phyloP scores from a whole-genome alignment of 768 basidiomycete species.

The Nidula microcarpa region DNA sequence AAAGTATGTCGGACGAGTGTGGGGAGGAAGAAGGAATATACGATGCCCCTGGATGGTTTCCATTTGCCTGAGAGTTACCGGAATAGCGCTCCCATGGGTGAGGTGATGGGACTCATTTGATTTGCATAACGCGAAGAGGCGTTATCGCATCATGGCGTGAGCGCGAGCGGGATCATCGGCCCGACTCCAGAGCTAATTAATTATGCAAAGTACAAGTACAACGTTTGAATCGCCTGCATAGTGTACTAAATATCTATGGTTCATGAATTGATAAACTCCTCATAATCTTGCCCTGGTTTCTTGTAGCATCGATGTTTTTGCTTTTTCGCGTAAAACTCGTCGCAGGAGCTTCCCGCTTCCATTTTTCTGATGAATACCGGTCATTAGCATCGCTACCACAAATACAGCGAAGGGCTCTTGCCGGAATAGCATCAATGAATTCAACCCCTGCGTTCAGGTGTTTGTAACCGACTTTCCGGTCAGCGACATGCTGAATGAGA shows the following conservation, averaged over 20 bases:
- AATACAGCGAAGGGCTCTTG: constrained; percentile 4
- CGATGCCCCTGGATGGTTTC: too few relatives aligned
- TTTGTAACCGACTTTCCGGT: constrained; percentile 47
- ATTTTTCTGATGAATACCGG: constrained; percentile 32
- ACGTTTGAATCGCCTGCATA: too few relatives aligned
- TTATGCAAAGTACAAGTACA: too few relatives aligned
- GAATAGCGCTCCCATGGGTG: too few relatives aligned
- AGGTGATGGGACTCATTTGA: too few relatives aligned
- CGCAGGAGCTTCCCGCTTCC: constrained; percentile 55
- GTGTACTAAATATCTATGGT: too few relatives aligned
- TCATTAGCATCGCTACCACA: background rate
- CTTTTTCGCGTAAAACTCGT: constrained; percentile 31
- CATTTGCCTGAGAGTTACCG: too few relatives aligned
- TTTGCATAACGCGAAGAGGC: too few relatives aligned
- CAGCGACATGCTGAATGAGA: constrained; percentile 39
- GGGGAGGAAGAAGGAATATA: background rate
- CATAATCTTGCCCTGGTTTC: background rate
- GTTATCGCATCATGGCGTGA: too few relatives aligned
- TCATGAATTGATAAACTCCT: too few relatives aligned
- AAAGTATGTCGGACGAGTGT: background rate
- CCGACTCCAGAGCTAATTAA: too few relatives aligned
- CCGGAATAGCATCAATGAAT: constrained; percentile 29
- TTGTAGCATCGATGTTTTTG: constrained; percentile 5
- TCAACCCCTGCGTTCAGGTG: constrained; percentile 41
- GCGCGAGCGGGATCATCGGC: too few relatives aligned